Conservation (phyloP, 192 early-diverging fungal genomes). For the Backusella sp. region DNA sequence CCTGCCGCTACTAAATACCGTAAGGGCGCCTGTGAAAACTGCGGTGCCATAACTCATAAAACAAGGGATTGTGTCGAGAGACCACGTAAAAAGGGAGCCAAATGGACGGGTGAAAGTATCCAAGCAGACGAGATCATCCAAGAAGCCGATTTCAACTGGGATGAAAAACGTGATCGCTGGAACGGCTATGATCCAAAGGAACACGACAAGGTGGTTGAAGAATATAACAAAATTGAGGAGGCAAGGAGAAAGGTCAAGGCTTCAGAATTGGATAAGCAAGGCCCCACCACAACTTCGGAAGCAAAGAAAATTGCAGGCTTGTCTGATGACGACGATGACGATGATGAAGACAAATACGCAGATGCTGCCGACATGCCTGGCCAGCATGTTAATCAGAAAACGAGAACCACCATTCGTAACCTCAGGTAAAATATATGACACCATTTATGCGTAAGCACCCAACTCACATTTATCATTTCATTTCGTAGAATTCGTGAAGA, state of each 20-base stretch:
- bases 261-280: constrained; percentile 67
- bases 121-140: constrained; percentile 83
- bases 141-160: constrained; percentile 77
- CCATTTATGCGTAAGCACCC: not conserved
- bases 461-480: not conserved
- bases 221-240: constrained; percentile 93
- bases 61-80: constrained; percentile 93
- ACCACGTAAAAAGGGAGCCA: constrained; percentile 86
- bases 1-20: constrained; percentile 88
- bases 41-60: constrained; percentile 94
- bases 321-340: constrained; percentile 74
- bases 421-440: constrained; percentile 55
- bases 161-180: constrained; percentile 97
- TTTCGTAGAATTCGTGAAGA: constrained; percentile 90
- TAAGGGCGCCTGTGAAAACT: constrained; percentile 97
- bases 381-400: constrained; percentile 85
- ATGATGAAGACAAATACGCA: constrained; percentile 90
- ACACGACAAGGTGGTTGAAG: constrained; percentile 76
- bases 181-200: constrained; percentile 95
- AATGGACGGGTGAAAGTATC: constrained; percentile 82
- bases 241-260: constrained; percentile 79
- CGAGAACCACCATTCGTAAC: constrained; percentile 92
- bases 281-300: constrained; percentile 47
- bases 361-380: constrained; percentile 83
- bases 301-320: constrained; percentile 52